Evolutionary conservation across 2,329 filamentous ascomycete genomes (phyloP), one percentile per base, ranked within the genome.

Genomic region (Sclerotinia spermophila): DNA sequence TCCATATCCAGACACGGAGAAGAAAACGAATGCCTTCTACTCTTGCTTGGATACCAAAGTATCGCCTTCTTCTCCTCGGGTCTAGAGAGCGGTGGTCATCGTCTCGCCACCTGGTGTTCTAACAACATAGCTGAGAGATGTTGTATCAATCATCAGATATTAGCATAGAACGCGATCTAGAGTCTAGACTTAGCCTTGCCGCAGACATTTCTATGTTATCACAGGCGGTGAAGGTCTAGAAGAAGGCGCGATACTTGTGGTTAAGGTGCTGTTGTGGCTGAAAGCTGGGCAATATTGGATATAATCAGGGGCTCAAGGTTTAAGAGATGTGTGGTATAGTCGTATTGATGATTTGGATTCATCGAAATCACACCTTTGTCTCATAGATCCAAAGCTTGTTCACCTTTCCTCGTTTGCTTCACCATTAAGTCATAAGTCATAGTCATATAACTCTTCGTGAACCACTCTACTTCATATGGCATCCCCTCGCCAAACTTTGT

Each of bases 1-100:
- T 15, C 13, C 13, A 30, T 27, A 17, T n/a, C 13, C 13, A 17
- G 48, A 53, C 5, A 53, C 1, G 2, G 2, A 27, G n/a, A 3
- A 53, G 5, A 2, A 3, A 8, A 2, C 5, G n/a, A 53, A 6
- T 30, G 13, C 24, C 0, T 15, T 6, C 48, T 27, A 11, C 5
- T 27, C 48, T 15, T 27, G 7, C 48, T 51, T 27, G 0, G 5
- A 51, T 27, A 1, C 13, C 0, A 15, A 51, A 27, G 11, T 51
- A 5, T 51, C 5, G 0, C 1, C 13, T n/a, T 17, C 2, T 5
- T 2, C n/a, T n/a, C 13, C 17, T 5, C 24, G n/a, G 15, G 1
- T 8, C 3, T 53, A 5, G 6, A 53, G n/a, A 53, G 6, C 2
- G 0, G 17, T 17, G 1, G 17, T 17, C 13, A 30, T 53, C n/a